A percentile compares a stretch with the other conserved stretches of the same genome.
Conservation (phyloP, 805 yeast genomes). For the Lipomyces chichibuensis region DNA sequence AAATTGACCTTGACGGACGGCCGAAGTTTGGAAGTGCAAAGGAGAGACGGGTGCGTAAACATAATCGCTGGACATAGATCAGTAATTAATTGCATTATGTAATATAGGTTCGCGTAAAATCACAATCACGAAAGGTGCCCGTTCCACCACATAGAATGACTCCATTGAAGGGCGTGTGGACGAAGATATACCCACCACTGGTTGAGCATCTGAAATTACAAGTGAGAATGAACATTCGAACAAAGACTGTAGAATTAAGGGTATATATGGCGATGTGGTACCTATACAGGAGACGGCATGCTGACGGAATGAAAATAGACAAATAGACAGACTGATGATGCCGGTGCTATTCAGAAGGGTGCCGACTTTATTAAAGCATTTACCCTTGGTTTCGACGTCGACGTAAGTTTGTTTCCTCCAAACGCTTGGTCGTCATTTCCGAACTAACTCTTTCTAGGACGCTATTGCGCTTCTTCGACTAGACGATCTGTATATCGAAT, state of each 20-base stretch:
- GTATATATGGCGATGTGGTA: conserved; percentile 1
- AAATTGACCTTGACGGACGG: conserved; percentile 73
- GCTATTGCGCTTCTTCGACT: conserved; percentile 91
- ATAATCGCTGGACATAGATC: conserved; percentile 8
- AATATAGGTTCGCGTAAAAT: conserved; percentile 53
- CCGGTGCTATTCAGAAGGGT: conserved; percentile 95
- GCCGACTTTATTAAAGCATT: conserved; percentile 96
- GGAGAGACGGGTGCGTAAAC: conserved; percentile 47
- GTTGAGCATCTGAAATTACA: conserved; percentile 94
- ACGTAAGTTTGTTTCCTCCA: conserved; percentile 41
- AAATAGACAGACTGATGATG: conserved; percentile 78
- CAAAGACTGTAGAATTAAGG: conserved; percentile 77
- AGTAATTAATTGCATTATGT: not conserved
- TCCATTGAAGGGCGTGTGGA: conserved; percentile 88
- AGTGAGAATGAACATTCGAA: conserved; percentile 89
- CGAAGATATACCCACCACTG: conserved; percentile 91
- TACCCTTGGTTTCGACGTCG: conserved; percentile 93
- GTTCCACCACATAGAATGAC: conserved; percentile 98
- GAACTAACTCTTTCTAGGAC: conserved; percentile 48
- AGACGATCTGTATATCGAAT: conserved; percentile 95
- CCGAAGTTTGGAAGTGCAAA: conserved; percentile 76
- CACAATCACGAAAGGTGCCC: conserved; percentile 84
- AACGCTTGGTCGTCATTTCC: not conserved
- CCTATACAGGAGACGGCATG: not conserved
- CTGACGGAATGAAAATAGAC: conserved; percentile 55